Conservation (phyloP, 2,329 filamentous ascomycete genomes). For the Aspergillus japonicus region DNA sequence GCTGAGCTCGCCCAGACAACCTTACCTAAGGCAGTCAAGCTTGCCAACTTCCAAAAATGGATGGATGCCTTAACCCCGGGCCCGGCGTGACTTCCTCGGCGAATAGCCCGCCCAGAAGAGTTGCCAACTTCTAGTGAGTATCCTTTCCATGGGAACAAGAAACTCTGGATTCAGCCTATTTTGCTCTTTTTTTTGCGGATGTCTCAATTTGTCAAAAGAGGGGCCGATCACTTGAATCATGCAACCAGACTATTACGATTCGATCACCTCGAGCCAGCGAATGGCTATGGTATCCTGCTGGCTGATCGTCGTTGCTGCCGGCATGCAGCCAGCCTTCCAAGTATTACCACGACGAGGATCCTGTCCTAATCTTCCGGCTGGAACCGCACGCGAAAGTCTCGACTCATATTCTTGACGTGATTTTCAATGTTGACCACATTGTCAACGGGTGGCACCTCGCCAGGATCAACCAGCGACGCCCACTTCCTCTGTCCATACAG, state of each 20-base stretch:
- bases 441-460: not conserved
- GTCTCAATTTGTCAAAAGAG: not conserved
- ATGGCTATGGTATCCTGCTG: not conserved
- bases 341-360: not conserved
- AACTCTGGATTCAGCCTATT: too few relatives aligned
- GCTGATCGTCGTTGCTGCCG: not conserved
- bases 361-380: not conserved
- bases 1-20: too few relatives aligned
- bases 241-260: not conserved
- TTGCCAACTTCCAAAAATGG: too few relatives aligned
- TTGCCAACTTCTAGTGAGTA: too few relatives aligned
- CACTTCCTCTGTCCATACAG: not conserved
- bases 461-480: not conserved
- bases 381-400: not conserved
- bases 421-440: not conserved
- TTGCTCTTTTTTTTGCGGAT: too few relatives aligned
- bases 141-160: too few relatives aligned
- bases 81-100: too few relatives aligned
- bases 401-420: not conserved
- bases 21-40: too few relatives aligned
- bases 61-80: too few relatives aligned
- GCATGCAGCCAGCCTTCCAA: not conserved
- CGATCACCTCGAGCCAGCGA: not conserved
- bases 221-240: not conserved
- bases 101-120: too few relatives aligned